Evolutionary conservation across 345 rosid species (phyloP).

Genomic region (Arabis alpina): DNA sequence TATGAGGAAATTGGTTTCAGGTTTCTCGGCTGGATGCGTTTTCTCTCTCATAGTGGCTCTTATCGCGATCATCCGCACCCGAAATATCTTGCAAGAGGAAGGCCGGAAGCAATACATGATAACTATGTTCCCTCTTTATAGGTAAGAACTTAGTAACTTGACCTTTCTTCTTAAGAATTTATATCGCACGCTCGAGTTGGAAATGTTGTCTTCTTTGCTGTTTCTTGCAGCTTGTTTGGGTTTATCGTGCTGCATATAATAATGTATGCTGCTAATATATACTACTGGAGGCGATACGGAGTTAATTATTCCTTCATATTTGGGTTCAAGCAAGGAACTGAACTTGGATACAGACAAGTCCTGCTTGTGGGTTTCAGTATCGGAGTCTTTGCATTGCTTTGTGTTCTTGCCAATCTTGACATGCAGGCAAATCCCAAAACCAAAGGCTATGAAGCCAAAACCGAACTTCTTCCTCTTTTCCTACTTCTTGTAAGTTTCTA

Average conservation of each 20-base stretch:
- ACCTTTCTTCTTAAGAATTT: slow-evolving; percentile 1
- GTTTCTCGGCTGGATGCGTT: slow-evolving; percentile 62
- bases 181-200: not conserved
- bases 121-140: slow-evolving; percentile 69
- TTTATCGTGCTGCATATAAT: slow-evolving; percentile 53
- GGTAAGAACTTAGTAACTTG: slow-evolving; percentile 39
- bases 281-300: slow-evolving; percentile 50
- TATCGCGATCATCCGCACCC: slow-evolving; percentile 45
- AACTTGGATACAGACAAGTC: slow-evolving; percentile 53
- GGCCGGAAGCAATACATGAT: slow-evolving; percentile 54
- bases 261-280: slow-evolving; percentile 51
- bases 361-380: slow-evolving; percentile 51
- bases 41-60: slow-evolving; percentile 57
- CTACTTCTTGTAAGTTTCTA: slow-evolving; percentile 44
- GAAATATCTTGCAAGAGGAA: slow-evolving; percentile 38
- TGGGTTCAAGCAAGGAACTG: slow-evolving; percentile 57
- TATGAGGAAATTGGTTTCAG: slow-evolving; percentile 41
- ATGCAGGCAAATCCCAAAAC: too few relatives aligned
- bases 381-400: too few relatives aligned
- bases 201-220: slow-evolving; percentile 13
- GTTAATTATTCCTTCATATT: slow-evolving; percentile 58
- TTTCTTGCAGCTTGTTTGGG: slow-evolving; percentile 51
- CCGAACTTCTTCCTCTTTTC: too few relatives aligned
- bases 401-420: too few relatives aligned
- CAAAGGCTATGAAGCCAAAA: too few relatives aligned